Percentiles rank a stretch among this genome's conserved stretches.
Evolutionary conservation across 1,284 basidiomycete genomes (phyloP).

Genomic region (Athelia psychrophila): DNA sequence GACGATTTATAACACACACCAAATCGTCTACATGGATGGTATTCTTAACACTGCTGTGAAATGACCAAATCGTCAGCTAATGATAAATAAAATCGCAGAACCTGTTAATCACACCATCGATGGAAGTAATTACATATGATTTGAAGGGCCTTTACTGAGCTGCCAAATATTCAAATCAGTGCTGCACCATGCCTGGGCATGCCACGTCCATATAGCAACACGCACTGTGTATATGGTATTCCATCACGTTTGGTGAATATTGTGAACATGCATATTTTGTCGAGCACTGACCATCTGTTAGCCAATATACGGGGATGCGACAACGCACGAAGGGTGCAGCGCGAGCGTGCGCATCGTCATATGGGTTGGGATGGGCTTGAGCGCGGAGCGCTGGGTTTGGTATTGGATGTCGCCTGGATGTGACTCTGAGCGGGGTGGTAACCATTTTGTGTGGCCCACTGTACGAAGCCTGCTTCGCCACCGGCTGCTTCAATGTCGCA

Average conservation of each 20-base stretch:
- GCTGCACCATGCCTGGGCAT: neutral
- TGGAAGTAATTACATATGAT: slow-evolving; percentile 88
- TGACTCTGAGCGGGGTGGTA: too few relatives aligned
- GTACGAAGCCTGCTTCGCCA: too few relatives aligned
- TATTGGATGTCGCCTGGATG: neutral
- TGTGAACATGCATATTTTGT: slow-evolving; percentile 88
- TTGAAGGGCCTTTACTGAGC: slow-evolving; percentile 76
- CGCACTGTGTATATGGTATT: slow-evolving; percentile 69
- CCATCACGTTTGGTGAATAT: slow-evolving; percentile 76
- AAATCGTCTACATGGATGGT: slow-evolving; percentile 90
- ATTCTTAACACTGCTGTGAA: slow-evolving; percentile 61
- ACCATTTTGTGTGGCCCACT: too few relatives aligned
- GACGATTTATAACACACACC: slow-evolving; percentile 31
- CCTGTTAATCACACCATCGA: slow-evolving; percentile 53
- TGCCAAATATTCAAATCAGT: neutral
- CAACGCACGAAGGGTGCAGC: too few relatives aligned
- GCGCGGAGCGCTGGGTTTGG: slow-evolving; percentile 34
- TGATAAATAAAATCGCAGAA: neutral
- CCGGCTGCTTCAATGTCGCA: too few relatives aligned
- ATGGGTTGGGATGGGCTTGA: slow-evolving; percentile 68
- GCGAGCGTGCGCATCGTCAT: slow-evolving; percentile 50
- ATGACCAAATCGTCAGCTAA: neutral
- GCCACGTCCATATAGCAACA: neutral
- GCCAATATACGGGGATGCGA: neutral
- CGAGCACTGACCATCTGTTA: slow-evolving; percentile 55